Evolutionary conservation across 2,329 filamentous ascomycete species (phyloP).

Genomic region (Phialophora expanda): DNA sequence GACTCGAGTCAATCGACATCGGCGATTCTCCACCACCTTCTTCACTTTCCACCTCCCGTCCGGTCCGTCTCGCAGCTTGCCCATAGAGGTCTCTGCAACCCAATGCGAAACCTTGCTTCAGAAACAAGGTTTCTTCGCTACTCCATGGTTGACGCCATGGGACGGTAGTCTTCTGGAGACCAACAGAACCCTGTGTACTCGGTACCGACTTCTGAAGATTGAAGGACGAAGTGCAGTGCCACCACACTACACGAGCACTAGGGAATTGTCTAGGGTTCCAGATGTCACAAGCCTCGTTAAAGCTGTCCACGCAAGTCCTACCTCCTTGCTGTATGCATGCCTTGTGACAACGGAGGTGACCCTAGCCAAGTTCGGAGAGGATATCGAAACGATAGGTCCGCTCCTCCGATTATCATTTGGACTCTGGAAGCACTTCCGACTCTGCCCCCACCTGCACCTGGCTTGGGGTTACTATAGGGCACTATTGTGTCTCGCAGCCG

Average conservation of each 20-base stretch:
- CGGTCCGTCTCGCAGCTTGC: constrained; percentile 25
- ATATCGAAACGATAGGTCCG: neutral
- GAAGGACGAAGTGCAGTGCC: neutral
- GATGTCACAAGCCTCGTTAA: neutral
- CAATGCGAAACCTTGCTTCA: neutral
- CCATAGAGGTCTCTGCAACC: constrained; percentile 13
- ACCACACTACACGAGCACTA: neutral
- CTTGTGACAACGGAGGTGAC: neutral
- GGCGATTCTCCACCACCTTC: neutral
- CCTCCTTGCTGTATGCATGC: neutral
- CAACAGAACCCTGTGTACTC: neutral
- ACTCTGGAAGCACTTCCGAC: neutral
- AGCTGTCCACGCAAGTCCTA: neutral
- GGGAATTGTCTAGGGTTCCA: neutral
- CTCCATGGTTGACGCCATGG: constrained; percentile 11
- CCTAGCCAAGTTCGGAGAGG: neutral
- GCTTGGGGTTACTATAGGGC: neutral
- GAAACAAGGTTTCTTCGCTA: constrained; percentile 8
- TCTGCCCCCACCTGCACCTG: neutral
- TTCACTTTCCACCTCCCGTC: constrained; percentile 10
- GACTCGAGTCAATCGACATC: constrained; percentile 9
- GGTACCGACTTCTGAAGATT: neutral
- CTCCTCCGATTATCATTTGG: neutral
- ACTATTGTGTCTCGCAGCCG: constrained; percentile 9
- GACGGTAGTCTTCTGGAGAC: neutral